Percentiles rank a stretch among this genome's conserved stretches.
These are phyloP conservation scores for Euphrasia arctica DNA, from an alignment of 305 asterid genomes.

Conservation along the genomic window DNA sequence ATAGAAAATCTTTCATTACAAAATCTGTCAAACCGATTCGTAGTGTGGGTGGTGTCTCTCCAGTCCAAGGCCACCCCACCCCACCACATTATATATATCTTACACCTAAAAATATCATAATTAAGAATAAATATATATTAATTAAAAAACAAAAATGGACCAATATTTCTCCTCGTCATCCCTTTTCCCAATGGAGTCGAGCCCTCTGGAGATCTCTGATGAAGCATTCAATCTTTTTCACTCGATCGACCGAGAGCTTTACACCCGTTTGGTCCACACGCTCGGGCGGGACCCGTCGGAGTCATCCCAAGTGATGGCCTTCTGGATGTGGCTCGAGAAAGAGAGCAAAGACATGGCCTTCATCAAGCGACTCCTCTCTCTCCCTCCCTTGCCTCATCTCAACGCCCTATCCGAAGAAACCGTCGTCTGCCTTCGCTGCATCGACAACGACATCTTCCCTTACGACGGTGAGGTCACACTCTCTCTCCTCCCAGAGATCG, in stretches of 20 bases:
- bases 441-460: slow-evolving; percentile 27
- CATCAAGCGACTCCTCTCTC: slow-evolving; percentile 28
- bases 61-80: too few species aligned
- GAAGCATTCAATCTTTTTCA: slow-evolving; percentile 52
- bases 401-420: slow-evolving; percentile 43
- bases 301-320: slow-evolving; percentile 50
- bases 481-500: slow-evolving; percentile 31
- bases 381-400: slow-evolving; percentile 27
- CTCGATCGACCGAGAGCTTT: slow-evolving; percentile 52
- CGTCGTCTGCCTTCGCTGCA: slow-evolving; percentile 35
- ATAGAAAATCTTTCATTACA: too few species aligned
- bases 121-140: slow-evolving; percentile 17
- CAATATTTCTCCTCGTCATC: too few species aligned
- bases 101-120: not conserved
- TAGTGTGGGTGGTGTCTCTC: not conserved
- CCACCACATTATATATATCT: too few species aligned
- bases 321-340: slow-evolving; percentile 59
- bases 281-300: slow-evolving; percentile 50
- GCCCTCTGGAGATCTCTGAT: slow-evolving; percentile 20
- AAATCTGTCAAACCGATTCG: slow-evolving; percentile 9
- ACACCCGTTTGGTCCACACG: slow-evolving; percentile 22
- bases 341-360: slow-evolving; percentile 25
- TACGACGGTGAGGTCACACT: not conserved
- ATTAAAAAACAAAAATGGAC: slow-evolving; percentile 7
- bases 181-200: slow-evolving; percentile 26